Conservation (phyloP, 2,329 filamentous ascomycete genomes). For the Dothideomycetes sp. region DNA sequence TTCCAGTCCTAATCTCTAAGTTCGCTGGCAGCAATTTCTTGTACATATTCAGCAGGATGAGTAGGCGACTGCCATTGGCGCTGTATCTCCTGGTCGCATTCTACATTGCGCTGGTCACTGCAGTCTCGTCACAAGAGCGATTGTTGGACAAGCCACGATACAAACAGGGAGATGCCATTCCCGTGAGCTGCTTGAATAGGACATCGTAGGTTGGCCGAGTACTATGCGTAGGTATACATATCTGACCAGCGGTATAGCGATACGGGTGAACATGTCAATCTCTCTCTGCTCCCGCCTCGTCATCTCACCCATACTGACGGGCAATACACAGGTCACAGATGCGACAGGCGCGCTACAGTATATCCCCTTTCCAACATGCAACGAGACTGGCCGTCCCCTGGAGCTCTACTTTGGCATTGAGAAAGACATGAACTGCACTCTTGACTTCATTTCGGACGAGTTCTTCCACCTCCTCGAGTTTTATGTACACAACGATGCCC, state of each 20-base stretch:
- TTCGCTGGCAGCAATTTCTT: too few species aligned
- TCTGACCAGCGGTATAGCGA: background rate
- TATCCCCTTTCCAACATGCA: conserved; percentile 81
- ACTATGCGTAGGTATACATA: background rate
- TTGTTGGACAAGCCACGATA: conserved; percentile 29
- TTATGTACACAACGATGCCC: conserved; percentile 95
- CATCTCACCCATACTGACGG: background rate
- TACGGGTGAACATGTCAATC: background rate
- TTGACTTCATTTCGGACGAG: conserved; percentile 63
- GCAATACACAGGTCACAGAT: conserved; percentile 52
- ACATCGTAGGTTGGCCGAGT: conserved; percentile 31
- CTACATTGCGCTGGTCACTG: conserved; percentile 24
- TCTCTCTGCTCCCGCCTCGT: background rate
- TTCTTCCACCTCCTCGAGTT: conserved; percentile 90
- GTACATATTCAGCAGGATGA: background rate
- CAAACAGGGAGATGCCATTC: conserved; percentile 37
- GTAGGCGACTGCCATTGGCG: conserved; percentile 1
- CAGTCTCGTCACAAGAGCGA: conserved; percentile 30
- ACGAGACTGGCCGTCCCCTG: conserved; percentile 73
- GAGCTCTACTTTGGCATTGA: conserved; percentile 80
- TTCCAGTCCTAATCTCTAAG: too few species aligned
- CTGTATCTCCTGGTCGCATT: conserved; percentile 20
- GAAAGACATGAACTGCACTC: conserved; percentile 71
- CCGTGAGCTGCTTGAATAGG: conserved; percentile 40
- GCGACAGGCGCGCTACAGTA: conserved; percentile 75